Percentiles rank a stretch among this genome's conserved stretches.
phyloP scores from a whole-genome alignment of 23 red algal species.

The Chondrus crispus region DNA sequence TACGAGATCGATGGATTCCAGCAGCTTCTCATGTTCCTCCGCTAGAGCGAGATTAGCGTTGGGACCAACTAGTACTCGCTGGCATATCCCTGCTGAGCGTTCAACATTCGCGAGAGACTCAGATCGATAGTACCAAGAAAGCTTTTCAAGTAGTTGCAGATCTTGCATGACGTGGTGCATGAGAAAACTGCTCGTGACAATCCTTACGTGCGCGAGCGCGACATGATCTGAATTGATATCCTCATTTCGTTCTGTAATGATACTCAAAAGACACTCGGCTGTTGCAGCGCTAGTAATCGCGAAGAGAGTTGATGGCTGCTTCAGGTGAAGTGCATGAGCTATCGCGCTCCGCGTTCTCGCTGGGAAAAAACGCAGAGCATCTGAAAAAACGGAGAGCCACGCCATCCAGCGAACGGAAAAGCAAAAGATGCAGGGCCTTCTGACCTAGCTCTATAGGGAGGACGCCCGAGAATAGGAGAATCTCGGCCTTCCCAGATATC shows the following conservation, averaged over 20 bases:
- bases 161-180: not conserved
- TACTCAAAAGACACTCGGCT: conserved; percentile 6
- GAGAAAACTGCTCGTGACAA: conserved; percentile 33
- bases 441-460: no score
- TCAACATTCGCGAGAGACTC: not conserved
- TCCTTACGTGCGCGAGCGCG: conserved; percentile 3
- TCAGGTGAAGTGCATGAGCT: not conserved
- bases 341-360: not conserved
- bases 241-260: conserved; percentile 17
- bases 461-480: no score
- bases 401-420: no score
- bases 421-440: no score
- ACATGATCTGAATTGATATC: conserved; percentile 31
- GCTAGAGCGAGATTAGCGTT: not conserved
- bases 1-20: not conserved
- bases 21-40: not conserved
- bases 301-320: conserved; percentile 13
- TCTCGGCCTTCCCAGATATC: no score
- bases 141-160: conserved; percentile 26
- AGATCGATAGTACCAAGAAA: conserved; percentile 18
- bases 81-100: not conserved
- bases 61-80: not conserved
- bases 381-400: not conserved
- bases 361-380: not conserved
- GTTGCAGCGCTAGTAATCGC: conserved; percentile 24